Evolutionary conservation across 139 green algal genomes (phyloP).

Genomic region (Spirogloea muscicola): DNA sequence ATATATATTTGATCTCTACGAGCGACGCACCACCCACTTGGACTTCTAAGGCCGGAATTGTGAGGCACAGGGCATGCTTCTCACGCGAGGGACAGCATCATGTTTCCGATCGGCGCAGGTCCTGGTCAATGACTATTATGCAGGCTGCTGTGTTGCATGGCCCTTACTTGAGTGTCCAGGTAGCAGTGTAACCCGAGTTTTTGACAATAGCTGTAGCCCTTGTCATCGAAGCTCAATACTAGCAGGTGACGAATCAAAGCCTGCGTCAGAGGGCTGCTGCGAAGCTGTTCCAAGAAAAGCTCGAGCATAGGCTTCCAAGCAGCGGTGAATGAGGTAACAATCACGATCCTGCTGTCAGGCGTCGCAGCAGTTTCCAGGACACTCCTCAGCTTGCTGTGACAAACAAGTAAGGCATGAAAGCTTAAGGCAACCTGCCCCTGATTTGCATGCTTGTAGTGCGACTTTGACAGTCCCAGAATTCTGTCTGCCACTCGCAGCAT

Average conservation of each 20-base stretch:
- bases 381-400: not conserved
- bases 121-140: no score
- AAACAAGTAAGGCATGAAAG: no score
- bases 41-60: no score
- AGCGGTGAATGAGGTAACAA: not conserved
- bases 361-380: constrained; percentile 1
- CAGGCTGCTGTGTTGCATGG: not conserved
- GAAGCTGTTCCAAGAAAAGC: constrained; percentile 2
- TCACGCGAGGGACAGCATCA: no score
- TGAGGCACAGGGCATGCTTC: no score
- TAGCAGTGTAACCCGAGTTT: constrained; percentile 6
- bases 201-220: not conserved
- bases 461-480: no score
- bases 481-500: no score
- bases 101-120: no score
- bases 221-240: not conserved
- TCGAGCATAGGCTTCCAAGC: constrained; percentile 8
- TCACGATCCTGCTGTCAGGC: not conserved
- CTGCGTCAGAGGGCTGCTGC: not conserved
- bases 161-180: not conserved
- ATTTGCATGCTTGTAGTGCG: no score
- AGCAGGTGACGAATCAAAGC: constrained; percentile 1
- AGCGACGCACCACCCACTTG: no score
- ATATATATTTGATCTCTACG: no score
- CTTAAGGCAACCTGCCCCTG: no score